Percentiles rank a stretch among this genome's conserved stretches.
Conservation (phyloP, 2,329 filamentous ascomycete species). For the Aspergillus sp. region DNA sequence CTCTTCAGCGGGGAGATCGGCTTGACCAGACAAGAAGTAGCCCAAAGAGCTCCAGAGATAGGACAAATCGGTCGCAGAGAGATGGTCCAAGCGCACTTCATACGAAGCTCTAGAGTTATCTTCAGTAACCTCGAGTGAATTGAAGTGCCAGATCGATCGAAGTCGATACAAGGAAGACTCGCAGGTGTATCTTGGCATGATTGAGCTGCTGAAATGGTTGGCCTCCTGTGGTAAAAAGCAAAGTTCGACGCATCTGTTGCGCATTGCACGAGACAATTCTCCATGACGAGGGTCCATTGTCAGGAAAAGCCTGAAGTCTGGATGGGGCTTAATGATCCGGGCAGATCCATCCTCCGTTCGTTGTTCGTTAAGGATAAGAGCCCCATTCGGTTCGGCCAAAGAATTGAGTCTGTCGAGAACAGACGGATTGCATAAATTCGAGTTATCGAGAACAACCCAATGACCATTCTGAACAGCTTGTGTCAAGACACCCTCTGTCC, state of each 20-base stretch:
- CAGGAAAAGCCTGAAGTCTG: conserved; percentile 82
- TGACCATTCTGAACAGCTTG: conserved; percentile 75
- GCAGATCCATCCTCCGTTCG: conserved; percentile 72
- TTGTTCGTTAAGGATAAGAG: conserved; percentile 86
- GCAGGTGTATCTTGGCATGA: conserved; percentile 27
- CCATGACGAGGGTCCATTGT: conserved; percentile 88
- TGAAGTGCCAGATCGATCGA: conserved; percentile 23
- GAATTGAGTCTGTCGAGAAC: conserved; percentile 93
- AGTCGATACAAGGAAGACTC: conserved; percentile 33
- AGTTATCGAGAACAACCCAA: conserved; percentile 94
- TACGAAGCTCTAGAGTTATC: conserved; percentile 11
- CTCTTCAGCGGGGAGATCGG: conserved; percentile 4
- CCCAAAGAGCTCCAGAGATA: conserved; percentile 23
- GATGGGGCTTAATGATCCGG: conserved; percentile 69
- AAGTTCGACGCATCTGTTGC: conserved; percentile 87
- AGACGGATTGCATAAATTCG: conserved; percentile 90
- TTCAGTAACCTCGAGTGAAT: conserved; percentile 6
- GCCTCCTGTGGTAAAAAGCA: conserved; percentile 51
- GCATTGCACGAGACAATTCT: conserved; percentile 90
- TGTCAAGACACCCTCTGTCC: conserved; percentile 88
- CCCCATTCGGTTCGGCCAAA: conserved; percentile 79
- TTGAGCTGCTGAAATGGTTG: conserved; percentile 6
- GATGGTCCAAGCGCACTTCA: conserved; percentile 29
- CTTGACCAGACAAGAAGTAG: conserved; percentile 12
- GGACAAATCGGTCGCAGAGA: conserved; percentile 24